Evolutionary conservation across 2,329 filamentous ascomycete genomes (phyloP), one percentile per base, ranked within the genome.

Genomic region (Purpureocillium takamizusanense): DNA sequence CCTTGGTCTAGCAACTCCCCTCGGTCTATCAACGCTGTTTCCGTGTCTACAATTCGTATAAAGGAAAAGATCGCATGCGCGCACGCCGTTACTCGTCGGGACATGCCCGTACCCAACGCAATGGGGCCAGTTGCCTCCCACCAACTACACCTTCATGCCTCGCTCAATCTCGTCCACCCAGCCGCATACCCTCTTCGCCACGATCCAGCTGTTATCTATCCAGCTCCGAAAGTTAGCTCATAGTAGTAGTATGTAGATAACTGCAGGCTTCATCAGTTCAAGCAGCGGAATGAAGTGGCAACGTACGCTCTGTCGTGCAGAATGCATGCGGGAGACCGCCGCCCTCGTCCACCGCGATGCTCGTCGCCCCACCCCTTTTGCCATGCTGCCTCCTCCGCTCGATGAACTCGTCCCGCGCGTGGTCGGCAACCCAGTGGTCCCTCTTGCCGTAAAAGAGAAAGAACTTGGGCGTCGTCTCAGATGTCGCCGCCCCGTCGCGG

Each of bases 391-490:
- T 54, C 42, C 65, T 56, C 31, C 55, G 56, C 33, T 60, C 61
- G 38, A 81, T 74, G 41, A 82, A 73, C 21, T 64, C 65, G 46
- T 81, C 74, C 8, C 78, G 63, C 34, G 68, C 64, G 36, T 67
- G 60, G 35, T 75, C 61, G 3, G 72, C 70, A 2, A 83, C 74
- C 78, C 78, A 83, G 40, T 79, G 69, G 43, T 83, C 78, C 36
- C 71, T 57, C 43, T 69, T 60, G 2, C 70, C 78, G 46, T 79
- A 82, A 36, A 78, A 72, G 45, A 80, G 67, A 46, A 74, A 70
- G 48, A 81, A 74, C 43, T 69, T 75, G 1, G 68, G 69, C 16
- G 55, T 41, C 14, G 39, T 12, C 25, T 30, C 18, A 4, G 25
- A 34, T 31, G 17, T 6, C 21, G 21, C 21, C 21, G 21, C 6